Base-by-base conservation (phyloP, 2,329 filamentous ascomycete genomes). In the Metarhizium brunneum region DNA sequence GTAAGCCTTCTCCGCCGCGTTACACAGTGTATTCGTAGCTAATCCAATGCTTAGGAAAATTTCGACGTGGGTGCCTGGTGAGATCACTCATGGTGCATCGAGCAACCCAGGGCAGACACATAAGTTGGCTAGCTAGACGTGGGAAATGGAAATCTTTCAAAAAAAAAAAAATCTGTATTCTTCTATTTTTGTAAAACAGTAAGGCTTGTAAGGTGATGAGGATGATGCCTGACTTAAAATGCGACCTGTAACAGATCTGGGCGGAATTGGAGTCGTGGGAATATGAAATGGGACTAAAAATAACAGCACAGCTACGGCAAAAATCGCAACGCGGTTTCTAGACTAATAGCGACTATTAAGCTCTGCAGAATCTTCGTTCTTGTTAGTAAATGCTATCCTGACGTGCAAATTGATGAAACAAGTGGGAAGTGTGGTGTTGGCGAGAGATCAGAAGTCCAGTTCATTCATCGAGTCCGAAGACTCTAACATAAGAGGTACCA, bases 401-500 rank as follows among this genome's bases (percentile, higher is more conserved):
- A 52, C 51, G 42, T 52, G 11, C 1, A 47, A 60, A 56, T 51
- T 50, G 2, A 18, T 55, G 14, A 16, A 50, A 30, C 2, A 50
- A 53, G 48, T 56, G 5, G 25, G 14, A 25, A 32, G 3, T 30
- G 16, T 47, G 36, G 18, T 43, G 50, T 29, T 50, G 58, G 62
- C 61, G 55, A 57, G 29, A 62, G 57, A 66, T 92, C 88, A 92
- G 88, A 91, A 90, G 88, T 90, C 86, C 86, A 77, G 76, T 87
- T 78, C 82, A 88, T 89, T 90, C 88, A 92, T 88, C 73, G 85
- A 79, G 75, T 74, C 77, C 68, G 71, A 76, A 76, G 69, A 68
- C 79, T 78, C 84, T 94, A 86, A 89, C 83, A 90, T 90, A 94
- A 95, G 91, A 95, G 91, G 90, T 95, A 91, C 90, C 90, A 95